phyloP scores from a whole-genome alignment of 495 filamentous ascomycete genomes.

The Apiosordaria backusii region DNA sequence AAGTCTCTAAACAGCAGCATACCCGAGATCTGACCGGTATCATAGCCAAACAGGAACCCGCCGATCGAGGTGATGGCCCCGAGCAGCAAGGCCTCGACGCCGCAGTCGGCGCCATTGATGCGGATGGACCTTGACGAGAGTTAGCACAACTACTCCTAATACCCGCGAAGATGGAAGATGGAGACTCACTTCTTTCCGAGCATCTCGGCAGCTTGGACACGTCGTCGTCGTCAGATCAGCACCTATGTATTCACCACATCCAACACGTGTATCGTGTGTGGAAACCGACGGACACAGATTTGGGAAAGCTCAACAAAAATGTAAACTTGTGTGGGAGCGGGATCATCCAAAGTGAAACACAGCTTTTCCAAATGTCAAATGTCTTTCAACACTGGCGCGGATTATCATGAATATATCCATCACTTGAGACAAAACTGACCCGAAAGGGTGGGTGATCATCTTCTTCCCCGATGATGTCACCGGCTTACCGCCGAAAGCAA shows the following conservation, averaged over 20 bases:
- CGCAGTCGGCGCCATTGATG: conserved; percentile 37
- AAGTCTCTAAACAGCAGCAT: conserved; percentile 61
- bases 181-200: conserved; percentile 17
- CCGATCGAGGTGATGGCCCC: conserved; percentile 55
- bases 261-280: too few relatives aligned
- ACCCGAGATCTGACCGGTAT: conserved; percentile 59
- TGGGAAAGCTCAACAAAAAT: too few relatives aligned
- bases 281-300: background rate
- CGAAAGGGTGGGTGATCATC: background rate
- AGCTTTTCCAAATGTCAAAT: background rate
- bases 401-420: background rate
- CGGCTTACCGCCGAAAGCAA: conserved; percentile 3
- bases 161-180: background rate
- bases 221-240: background rate
- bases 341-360: background rate
- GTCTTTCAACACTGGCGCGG: background rate
- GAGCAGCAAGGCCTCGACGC: conserved; percentile 35
- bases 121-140: conserved; percentile 27
- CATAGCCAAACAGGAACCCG: conserved; percentile 73
- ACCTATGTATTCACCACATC: background rate
- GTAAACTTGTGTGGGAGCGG: background rate
- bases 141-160: background rate
- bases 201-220: conserved; percentile 5
- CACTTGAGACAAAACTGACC: background rate
- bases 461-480: conserved; percentile 2